These are phyloP conservation scores for Paraphoma chrysanthemicola DNA, from an alignment of 2,329 filamentous ascomycete species.

Conservation along the genomic window DNA sequence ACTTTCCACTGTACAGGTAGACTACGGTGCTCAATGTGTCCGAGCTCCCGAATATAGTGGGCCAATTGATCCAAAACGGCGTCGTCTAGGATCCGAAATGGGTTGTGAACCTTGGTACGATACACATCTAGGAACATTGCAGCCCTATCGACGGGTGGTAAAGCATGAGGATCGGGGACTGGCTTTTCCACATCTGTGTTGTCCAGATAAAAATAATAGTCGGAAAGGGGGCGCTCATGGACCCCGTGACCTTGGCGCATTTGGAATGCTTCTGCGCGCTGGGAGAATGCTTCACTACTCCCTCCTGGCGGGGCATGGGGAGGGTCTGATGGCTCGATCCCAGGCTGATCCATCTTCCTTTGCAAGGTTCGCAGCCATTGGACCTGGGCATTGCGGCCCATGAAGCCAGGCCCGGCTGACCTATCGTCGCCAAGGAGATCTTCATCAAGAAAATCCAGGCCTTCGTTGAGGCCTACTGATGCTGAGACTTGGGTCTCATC, in stretches of 20 bases:
- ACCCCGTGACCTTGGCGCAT: constrained; percentile 19
- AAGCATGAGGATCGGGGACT: constrained; percentile 29
- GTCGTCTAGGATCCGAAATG: constrained; percentile 28
- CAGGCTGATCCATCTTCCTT: constrained; percentile 17
- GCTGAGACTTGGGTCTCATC: constrained; percentile 30
- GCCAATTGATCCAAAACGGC: constrained; percentile 30
- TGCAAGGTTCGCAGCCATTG: constrained; percentile 43
- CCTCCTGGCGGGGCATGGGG: constrained; percentile 26
- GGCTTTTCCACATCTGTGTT: constrained; percentile 34
- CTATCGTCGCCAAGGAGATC: constrained; percentile 34
- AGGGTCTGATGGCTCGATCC: constrained; percentile 10
- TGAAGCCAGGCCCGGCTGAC: constrained; percentile 38
- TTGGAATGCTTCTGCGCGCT: constrained; percentile 25
- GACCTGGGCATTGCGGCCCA: constrained; percentile 43
- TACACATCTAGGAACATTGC: constrained; percentile 45
- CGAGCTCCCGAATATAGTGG: constrained; percentile 16
- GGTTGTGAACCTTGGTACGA: constrained; percentile 9
- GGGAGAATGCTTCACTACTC: constrained; percentile 9
- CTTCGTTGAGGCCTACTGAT: constrained; percentile 35
- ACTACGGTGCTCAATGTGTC: constrained; percentile 12
- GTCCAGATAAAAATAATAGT: constrained; percentile 45
- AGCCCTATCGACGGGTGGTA: constrained; percentile 41
- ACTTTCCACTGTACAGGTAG: constrained; percentile 38
- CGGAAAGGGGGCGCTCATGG: constrained; percentile 22
- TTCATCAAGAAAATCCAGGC: constrained; percentile 36